phyloP scores from a whole-genome alignment of 768 basidiomycete species.

The Suillus fuscotomentosus region DNA sequence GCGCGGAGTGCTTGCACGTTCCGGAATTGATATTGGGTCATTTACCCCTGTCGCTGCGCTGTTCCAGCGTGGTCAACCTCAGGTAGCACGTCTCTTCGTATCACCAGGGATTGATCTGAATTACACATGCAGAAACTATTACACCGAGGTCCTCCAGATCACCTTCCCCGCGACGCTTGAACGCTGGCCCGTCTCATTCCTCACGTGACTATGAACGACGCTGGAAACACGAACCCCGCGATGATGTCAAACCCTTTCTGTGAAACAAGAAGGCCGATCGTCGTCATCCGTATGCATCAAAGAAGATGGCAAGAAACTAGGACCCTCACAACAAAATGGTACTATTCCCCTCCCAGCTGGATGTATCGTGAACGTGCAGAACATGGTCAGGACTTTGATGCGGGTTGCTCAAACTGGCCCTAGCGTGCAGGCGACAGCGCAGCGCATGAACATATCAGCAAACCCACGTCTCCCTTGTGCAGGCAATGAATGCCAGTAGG shows the following conservation, averaged over 20 bases:
- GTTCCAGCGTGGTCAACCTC: conserved; percentile 8
- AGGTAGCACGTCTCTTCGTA: conserved; percentile 3
- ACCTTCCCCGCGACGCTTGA: conserved; percentile 9
- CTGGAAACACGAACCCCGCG: not conserved
- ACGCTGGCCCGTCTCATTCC: not conserved
- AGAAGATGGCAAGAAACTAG: not conserved
- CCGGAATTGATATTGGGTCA: conserved; percentile 39
- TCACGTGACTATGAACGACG: not conserved
- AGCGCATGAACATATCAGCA: conserved; percentile 29
- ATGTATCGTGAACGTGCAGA: conserved; percentile 41
- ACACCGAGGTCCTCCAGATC: conserved; percentile 8
- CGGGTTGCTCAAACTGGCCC: conserved; percentile 22
- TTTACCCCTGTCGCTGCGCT: conserved; percentile 37
- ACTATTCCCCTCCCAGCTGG: conserved; percentile 19
- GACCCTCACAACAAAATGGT: not conserved
- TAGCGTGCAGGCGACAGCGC: conserved; percentile 32
- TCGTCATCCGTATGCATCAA: not conserved
- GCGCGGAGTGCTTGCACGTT: conserved; percentile 35
- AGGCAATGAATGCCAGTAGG: conserved; percentile 53
- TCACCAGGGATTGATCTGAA: not conserved
- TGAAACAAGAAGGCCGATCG: not conserved
- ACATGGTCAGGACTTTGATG: conserved; percentile 41
- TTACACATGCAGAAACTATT: conserved; percentile 11
- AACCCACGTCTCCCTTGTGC: conserved; percentile 42
- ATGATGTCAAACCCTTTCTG: not conserved